Evolutionary conservation across 1,284 basidiomycete species (phyloP), one percentile per base, ranked within the genome.

Genomic region (Cutaneotrichosporon cavernicola): DNA sequence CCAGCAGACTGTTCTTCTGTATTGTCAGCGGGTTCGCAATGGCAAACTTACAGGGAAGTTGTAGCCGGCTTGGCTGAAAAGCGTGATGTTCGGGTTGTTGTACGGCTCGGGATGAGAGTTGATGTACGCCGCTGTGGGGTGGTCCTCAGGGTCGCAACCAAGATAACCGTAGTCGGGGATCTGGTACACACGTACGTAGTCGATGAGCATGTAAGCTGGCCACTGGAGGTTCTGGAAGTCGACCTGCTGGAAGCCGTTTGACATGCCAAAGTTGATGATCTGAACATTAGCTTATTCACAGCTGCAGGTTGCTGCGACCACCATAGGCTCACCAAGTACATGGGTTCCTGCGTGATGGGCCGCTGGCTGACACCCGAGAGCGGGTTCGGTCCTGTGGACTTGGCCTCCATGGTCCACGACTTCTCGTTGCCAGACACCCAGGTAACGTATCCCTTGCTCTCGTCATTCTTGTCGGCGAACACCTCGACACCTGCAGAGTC

Each of bases 101-200:
- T 78, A 78, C 4, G 72, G 73, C 47, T 77, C 69, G 46, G 58
- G 43, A 63, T 78, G 77, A 14, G 64, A 57, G 6, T 66, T 62
- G 53, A 80, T 81, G 63, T 80, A 81, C 10, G 69, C 69, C n/a
- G 75, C 78, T 0, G 93, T 96, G 0, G 92, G 93, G 78, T 87
- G 89, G 58, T 86, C 85, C 26, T 81, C 76, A 1, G 92, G 92
- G 73, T 93, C 89, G 74, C 93, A 96, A 2, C 92, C 91, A 43
- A 92, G 83, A 74, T 90, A 91, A 61, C 88, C 85, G 14, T 56
- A 43, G 10, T 84, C 75, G 61, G 86, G 79, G 65, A 85, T 83
- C 14, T 86, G 90, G 75, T 92, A 93, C 4, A 95, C 88, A 9
- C 92, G 85, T 51, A 95, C 85, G 80, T 88, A 96, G 73, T 97